Evolutionary conservation across 306 rosid genomes (phyloP), one percentile per base, ranked within the genome.

Genomic region (Erythrophleum fordii): DNA sequence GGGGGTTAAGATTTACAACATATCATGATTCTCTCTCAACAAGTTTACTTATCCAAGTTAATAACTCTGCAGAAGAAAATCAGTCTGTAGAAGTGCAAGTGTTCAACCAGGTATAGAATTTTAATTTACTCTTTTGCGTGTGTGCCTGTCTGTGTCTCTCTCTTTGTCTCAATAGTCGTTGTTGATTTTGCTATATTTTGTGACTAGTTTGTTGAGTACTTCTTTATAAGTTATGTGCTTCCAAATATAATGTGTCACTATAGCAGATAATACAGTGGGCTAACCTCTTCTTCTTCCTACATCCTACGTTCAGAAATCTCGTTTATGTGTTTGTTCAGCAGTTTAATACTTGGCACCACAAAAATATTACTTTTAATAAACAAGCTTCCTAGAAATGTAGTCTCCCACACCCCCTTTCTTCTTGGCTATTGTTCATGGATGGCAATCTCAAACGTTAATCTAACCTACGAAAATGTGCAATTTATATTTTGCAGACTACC

Each of bases 401-500:
- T 20, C 18, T 66, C 14, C 16, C 31, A 10, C 10, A 2, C 34
- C 34, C 51, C 72, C 16, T 67, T 39, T n/a, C 31, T 41, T 67
- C 3, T 22, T 5, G 3, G 49, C 51, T 67, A 11, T 20, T 67
- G 29, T 20, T 67, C 41, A 11, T 22, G 0, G 16, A 16, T 10
- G 52, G 52, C 18, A 20, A 67, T 42, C 52, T 41, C 31, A 61
- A 64, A 71, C 28, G 14, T 2, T 72, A 34, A 65, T 77, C 13
- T 23, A 28, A 26, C n/a, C 17, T 20, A 49, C 8, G 6, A 28
- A 34, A 31, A 58, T 45, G 29, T 44, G 26, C 28, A 5, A 48
- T 49, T 34, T 60, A 6, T 5, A 49, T 51, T 46, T 41, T 28
- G 48, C 75, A 73, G 84, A 39, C 29, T 35, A 16, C 48, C 71